These are phyloP conservation scores for Aspergillus pseudoterreus DNA, from an alignment of 2,329 filamentous ascomycete genomes.

Conservation along the genomic window DNA sequence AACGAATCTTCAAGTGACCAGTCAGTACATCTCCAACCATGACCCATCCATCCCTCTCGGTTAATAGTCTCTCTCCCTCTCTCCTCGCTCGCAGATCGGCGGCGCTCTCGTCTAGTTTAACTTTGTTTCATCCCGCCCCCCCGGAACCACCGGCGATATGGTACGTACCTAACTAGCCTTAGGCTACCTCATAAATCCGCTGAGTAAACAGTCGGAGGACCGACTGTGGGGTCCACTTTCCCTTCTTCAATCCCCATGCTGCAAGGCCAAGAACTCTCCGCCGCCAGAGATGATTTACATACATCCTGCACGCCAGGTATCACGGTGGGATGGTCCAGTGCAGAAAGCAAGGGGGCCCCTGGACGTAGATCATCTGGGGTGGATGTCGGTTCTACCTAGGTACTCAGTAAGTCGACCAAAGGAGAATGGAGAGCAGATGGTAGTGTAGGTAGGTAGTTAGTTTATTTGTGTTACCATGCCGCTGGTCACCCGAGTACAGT, in stretches of 20 bases:
- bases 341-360: no score
- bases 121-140: slow-evolving; percentile 16
- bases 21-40: background rate
- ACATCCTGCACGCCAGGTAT: background rate
- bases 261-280: background rate
- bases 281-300: background rate
- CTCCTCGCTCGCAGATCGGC: background rate
- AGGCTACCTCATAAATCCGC: no score
- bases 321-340: no score
- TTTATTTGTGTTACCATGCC: no score
- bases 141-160: slow-evolving; percentile 14
- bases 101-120: slow-evolving; percentile 1
- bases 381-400: no score
- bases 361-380: no score
- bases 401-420: no score
- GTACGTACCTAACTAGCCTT: background rate
- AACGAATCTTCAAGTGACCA: background rate
- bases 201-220: background rate
- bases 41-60: background rate
- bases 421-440: no score
- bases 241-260: background rate
- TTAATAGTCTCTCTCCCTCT: background rate
- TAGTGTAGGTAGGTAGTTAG: no score
- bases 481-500: no score
- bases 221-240: background rate